Evolutionary conservation across 371 early-diverging fungal genomes (phyloP).

Genomic region (Actinomortierella wolfii): DNA sequence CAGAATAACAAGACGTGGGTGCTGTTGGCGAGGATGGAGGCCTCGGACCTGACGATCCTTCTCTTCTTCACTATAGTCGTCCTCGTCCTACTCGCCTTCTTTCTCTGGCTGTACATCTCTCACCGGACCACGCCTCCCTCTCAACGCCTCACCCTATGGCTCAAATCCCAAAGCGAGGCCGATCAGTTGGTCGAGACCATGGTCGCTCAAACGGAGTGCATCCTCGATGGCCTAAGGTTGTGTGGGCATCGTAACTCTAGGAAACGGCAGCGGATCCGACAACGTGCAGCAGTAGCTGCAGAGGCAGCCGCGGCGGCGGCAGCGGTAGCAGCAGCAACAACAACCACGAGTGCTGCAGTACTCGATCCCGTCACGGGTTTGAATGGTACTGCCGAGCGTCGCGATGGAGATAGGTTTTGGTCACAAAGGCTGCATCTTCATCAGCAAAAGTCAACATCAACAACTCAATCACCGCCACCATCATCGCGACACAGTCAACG

Average conservation of each 20-base stretch:
- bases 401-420: too few species aligned
- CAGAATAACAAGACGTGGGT: too few species aligned
- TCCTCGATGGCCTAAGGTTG: conserved; percentile 23
- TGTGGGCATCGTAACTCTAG: conserved; percentile 14
- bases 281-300: too few species aligned
- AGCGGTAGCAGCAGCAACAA: too few species aligned
- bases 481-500: too few species aligned
- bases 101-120: conserved; percentile 27
- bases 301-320: too few species aligned
- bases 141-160: conserved; percentile 31
- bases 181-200: conserved; percentile 38
- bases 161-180: conserved; percentile 36
- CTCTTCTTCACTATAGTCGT: conserved; percentile 33
- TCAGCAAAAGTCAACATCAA: too few species aligned
- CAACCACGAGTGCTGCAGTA: too few species aligned
- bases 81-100: conserved; percentile 20
- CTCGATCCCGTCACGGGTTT: too few species aligned
- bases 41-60: conserved; percentile 25
- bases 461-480: too few species aligned
- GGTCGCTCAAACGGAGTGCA: conserved; percentile 19
- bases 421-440: too few species aligned
- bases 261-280: conserved; percentile 3
- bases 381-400: too few species aligned
- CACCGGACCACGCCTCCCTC: conserved; percentile 26
- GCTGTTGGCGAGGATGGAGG: conserved; percentile 11